A percentile compares a stretch with the other conserved stretches of the same genome.
phyloP scores from a whole-genome alignment of 2,329 filamentous ascomycete species.

The Hysterium pulicare region DNA sequence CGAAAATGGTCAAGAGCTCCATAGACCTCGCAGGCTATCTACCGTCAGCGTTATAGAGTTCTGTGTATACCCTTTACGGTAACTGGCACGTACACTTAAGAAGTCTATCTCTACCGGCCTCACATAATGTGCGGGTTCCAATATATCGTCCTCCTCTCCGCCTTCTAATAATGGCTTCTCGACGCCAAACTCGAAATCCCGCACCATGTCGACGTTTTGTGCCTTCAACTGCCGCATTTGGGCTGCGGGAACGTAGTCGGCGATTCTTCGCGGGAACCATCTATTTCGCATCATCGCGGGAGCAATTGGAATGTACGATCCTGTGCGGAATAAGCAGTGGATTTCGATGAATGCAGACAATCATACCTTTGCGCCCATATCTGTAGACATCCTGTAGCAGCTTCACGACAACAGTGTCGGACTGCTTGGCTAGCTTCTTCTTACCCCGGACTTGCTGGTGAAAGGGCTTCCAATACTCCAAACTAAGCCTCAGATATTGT shows the following conservation, averaged over 20 bases:
- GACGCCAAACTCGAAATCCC: slow-evolving; percentile 47
- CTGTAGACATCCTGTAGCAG: slow-evolving; percentile 51
- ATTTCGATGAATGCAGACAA: slow-evolving; percentile 1
- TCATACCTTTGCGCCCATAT: slow-evolving; percentile 45
- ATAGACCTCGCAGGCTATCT: slow-evolving; percentile 42
- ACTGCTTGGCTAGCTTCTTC: slow-evolving; percentile 44
- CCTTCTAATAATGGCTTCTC: slow-evolving; percentile 23
- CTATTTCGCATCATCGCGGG: slow-evolving; percentile 53
- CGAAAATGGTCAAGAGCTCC: slow-evolving; percentile 47
- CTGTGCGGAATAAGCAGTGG: slow-evolving; percentile 34
- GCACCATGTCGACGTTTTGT: slow-evolving; percentile 43
- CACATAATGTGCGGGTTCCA: slow-evolving; percentile 24
- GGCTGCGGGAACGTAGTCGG: slow-evolving; percentile 50
- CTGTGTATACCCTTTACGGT: not conserved
- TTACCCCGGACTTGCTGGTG: slow-evolving; percentile 42
- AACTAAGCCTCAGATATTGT: slow-evolving; percentile 26
- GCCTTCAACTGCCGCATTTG: slow-evolving; percentile 46
- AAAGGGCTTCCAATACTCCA: slow-evolving; percentile 23
- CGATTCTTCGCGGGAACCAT: slow-evolving; percentile 51
- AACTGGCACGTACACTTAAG: slow-evolving; percentile 32
- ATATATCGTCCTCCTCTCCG: slow-evolving; percentile 16
- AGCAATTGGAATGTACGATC: slow-evolving; percentile 51
- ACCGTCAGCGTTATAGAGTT: slow-evolving; percentile 15
- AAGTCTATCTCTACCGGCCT: slow-evolving; percentile 40
- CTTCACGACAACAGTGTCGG: slow-evolving; percentile 47